A percentile compares a stretch with the other conserved stretches of the same genome.
These are phyloP conservation scores for Xylaria palmicola DNA, from an alignment of 495 filamentous ascomycete species.

Conservation along the genomic window DNA sequence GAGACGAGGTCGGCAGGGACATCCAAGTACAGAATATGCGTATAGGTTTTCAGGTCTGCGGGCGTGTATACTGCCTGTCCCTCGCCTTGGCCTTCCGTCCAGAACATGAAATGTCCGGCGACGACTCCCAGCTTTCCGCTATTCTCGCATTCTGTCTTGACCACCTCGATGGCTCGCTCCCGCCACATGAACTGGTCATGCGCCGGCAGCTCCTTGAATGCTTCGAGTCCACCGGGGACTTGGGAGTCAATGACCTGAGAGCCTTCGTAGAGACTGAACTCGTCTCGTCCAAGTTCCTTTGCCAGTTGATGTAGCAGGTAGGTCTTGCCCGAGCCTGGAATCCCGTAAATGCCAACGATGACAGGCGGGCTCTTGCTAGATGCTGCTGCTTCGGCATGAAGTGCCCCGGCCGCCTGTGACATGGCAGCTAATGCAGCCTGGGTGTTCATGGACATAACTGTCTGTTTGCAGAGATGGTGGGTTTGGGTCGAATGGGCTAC, in stretches of 20 bases:
- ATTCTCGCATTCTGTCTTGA: slow-evolving; percentile 38
- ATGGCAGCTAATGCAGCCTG: background rate
- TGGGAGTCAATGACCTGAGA: slow-evolving; percentile 49
- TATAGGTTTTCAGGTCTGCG: slow-evolving; percentile 51
- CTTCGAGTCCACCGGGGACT: slow-evolving; percentile 50
- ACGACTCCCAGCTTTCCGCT: slow-evolving; percentile 50
- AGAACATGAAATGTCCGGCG: slow-evolving; percentile 63
- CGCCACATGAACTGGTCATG: slow-evolving; percentile 44
- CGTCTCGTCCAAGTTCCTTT: slow-evolving; percentile 32
- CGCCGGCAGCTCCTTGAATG: slow-evolving; percentile 47
- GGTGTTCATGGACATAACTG: background rate
- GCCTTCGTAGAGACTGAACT: slow-evolving; percentile 55
- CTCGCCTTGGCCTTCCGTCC: slow-evolving; percentile 41
- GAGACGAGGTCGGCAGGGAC: slow-evolving; percentile 35
- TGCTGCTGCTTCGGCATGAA: background rate
- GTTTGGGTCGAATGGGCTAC: too few species aligned
- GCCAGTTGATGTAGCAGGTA: slow-evolving; percentile 47
- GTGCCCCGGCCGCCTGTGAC: background rate
- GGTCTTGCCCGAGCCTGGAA: slow-evolving; percentile 63
- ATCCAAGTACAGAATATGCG: slow-evolving; percentile 63
- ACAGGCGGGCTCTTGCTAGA: slow-evolving; percentile 32
- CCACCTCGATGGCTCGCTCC: slow-evolving; percentile 48
- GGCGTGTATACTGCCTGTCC: slow-evolving; percentile 42
- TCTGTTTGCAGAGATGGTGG: background rate
- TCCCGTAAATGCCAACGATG: slow-evolving; percentile 60